Evolutionary conservation across 164 flowering plant genomes (phyloP), one percentile per base, ranked within the genome.

Genomic region (Paratinospora sagittata): DNA sequence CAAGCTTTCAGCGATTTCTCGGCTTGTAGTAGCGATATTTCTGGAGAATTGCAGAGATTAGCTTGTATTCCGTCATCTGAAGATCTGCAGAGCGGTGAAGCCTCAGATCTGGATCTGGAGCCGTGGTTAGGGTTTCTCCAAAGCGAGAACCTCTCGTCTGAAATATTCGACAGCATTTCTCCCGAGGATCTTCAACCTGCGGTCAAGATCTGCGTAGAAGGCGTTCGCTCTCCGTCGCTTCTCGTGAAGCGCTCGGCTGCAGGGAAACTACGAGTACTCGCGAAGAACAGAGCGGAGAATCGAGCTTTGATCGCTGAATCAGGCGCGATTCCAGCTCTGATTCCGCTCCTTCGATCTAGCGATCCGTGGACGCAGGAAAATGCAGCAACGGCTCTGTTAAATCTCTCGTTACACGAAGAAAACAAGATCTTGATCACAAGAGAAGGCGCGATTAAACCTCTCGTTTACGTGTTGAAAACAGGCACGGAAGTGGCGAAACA

Each of bases 281-380:
- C 98, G 36, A 94, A 94, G 82, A 94, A 95, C 67, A 82, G 96
- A 47, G 69, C 88, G 0, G 97, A 95, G 64, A 92, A 92, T 30
- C 88, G 98, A 7, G 93, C 78, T 7, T 34, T 95, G 76, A 95
- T 95, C 7, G 97, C 91, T 0, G 92, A 87, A 62, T 85, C 99
- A 3, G 97, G 98, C 0, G 97, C 97, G 0, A 81, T 92, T 12
- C 90, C 90, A 9, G 92, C 83, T 6, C 72, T 95, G 45, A 80
- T 95, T 60, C 88, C 90, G 23, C 87, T 95, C 5, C 85, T 95
- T 19, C 81, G 88, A 3, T 84, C 86, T 69, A 73, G 78, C 52
- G 97, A 95, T 74, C 97, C 96, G n/a, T 84, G 82, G 85, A 84
- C 97, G 6, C 98, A 95, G 73, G 98, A 95, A 71, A 90, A 89